Conservation (phyloP, 306 rosid species). For the Leucaena leucocephala region DNA sequence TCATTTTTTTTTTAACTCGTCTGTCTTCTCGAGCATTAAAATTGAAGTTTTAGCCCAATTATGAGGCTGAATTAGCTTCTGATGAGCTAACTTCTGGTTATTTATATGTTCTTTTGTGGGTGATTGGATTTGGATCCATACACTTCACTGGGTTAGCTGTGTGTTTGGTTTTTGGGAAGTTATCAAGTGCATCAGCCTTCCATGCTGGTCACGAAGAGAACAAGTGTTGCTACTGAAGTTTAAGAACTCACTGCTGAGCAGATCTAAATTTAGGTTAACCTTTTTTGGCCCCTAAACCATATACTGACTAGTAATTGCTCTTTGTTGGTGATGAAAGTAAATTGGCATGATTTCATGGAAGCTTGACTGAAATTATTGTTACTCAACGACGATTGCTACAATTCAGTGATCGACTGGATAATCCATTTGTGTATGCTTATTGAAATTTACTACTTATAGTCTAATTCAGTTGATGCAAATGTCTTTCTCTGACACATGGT, state of each 20-base stretch:
- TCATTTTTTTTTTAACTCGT: background rate
- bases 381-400: background rate
- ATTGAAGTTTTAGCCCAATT: background rate
- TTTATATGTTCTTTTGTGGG: constrained; percentile 4
- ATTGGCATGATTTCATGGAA: constrained; percentile 29
- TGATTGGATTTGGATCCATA: constrained; percentile 25
- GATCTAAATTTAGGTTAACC: constrained; percentile 32
- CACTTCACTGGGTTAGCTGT: background rate
- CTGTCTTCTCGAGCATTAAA: constrained; percentile 14
- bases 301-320: constrained; percentile 15
- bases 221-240: background rate
- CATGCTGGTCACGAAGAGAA: background rate
- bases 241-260: constrained; percentile 17
- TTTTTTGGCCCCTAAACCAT: background rate
- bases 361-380: constrained; percentile 2
- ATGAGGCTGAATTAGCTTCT: constrained; percentile 17
- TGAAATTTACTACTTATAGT: too few species aligned
- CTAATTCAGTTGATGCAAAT: constrained; percentile 11
- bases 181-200: constrained; percentile 6
- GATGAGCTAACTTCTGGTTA: background rate
- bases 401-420: constrained; percentile 27
- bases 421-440: background rate
- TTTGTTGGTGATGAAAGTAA: constrained; percentile 9
- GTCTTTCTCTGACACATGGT: constrained; percentile 4
- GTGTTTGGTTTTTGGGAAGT: background rate